phyloP scores from a whole-genome alignment of 2,329 filamentous ascomycete species.

The Blastomyces gilchristii region DNA sequence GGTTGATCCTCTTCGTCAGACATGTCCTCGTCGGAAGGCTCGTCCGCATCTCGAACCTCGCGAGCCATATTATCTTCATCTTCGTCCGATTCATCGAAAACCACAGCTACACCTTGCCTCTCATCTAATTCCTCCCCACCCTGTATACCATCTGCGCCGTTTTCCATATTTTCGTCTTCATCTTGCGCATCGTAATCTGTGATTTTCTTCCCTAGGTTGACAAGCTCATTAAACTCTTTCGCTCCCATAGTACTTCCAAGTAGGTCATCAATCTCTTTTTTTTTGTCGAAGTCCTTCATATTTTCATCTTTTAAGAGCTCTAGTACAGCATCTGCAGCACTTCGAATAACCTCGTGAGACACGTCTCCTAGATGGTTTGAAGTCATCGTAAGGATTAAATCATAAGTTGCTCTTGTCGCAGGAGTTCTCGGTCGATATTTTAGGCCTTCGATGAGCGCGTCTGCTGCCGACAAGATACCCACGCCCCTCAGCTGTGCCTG shows the following conservation, averaged over 20 bases:
- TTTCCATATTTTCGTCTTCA: slow-evolving; percentile 78
- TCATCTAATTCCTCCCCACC: slow-evolving; percentile 74
- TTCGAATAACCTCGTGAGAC: slow-evolving; percentile 79
- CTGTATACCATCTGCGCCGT: slow-evolving; percentile 54
- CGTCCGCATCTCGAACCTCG: slow-evolving; percentile 74
- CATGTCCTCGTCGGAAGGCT: slow-evolving; percentile 66
- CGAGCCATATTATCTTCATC: slow-evolving; percentile 71
- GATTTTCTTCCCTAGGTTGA: slow-evolving; percentile 96
- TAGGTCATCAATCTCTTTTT: slow-evolving; percentile 92
- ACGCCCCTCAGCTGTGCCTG: slow-evolving; percentile 58
- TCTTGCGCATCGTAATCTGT: slow-evolving; percentile 97
- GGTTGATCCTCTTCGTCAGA: slow-evolving; percentile 51
- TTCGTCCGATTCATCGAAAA: slow-evolving; percentile 86
- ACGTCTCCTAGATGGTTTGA: slow-evolving; percentile 85
- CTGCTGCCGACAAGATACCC: slow-evolving; percentile 72
- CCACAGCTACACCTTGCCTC: slow-evolving; percentile 90
- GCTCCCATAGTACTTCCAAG: slow-evolving; percentile 70
- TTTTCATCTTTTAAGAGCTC: slow-evolving; percentile 92
- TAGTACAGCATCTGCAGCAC: slow-evolving; percentile 82
- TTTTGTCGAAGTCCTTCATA: slow-evolving; percentile 95
- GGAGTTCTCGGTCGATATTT: slow-evolving; percentile 85
- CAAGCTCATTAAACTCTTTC: slow-evolving; percentile 92
- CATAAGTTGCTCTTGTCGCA: slow-evolving; percentile 84
- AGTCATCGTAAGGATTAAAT: slow-evolving; percentile 85
- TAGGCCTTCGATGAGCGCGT: slow-evolving; percentile 81